Percentiles rank a stretch among this genome's conserved stretches.
phyloP scores from a whole-genome alignment of 306 rosid genomes.

The Lathyrus oleraceus region DNA sequence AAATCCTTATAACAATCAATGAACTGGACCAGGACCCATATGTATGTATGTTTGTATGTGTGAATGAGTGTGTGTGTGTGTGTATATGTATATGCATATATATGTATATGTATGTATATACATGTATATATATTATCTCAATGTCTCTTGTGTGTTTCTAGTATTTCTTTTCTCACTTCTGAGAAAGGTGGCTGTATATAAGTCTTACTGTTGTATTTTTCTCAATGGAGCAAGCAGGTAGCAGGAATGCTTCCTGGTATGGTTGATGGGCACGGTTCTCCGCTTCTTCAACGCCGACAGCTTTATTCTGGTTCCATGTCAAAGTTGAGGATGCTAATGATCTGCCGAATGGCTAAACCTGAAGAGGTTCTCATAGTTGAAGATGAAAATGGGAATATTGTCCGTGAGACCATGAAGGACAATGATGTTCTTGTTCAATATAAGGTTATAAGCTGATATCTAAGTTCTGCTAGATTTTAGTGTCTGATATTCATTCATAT shows the following conservation, averaged over 20 bases:
- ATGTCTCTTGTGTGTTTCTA: background rate
- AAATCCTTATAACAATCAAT: background rate
- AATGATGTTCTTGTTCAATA: slow-evolving; percentile 98
- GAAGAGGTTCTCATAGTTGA: slow-evolving; percentile 99
- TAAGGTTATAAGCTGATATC: slow-evolving; percentile 55
- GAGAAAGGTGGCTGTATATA: background rate
- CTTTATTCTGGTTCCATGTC: slow-evolving; percentile 87
- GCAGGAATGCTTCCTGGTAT: slow-evolving; percentile 70
- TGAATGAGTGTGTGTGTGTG: too few relatives aligned
- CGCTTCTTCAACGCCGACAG: slow-evolving; percentile 79
- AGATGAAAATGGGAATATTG: slow-evolving; percentile 98
- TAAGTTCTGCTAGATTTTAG: slow-evolving; percentile 13
- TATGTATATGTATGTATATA: background rate
- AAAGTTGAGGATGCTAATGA: slow-evolving; percentile 95
- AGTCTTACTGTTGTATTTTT: slow-evolving; percentile 4
- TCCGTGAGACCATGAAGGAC: slow-evolving; percentile 97
- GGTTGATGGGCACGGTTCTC: slow-evolving; percentile 86
- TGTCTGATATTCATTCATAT: slow-evolving; percentile 1
- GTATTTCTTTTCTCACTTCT: background rate
- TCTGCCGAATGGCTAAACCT: slow-evolving; percentile 98
- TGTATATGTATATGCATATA: background rate
- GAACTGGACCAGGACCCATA: too few relatives aligned
- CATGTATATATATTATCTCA: background rate
- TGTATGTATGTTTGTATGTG: too few relatives aligned
- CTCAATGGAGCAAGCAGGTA: slow-evolving; percentile 47